Evolutionary conservation across 768 basidiomycete species (phyloP), one percentile per base, ranked within the genome.

Genomic region (Pilatotrama ljubarskyi): DNA sequence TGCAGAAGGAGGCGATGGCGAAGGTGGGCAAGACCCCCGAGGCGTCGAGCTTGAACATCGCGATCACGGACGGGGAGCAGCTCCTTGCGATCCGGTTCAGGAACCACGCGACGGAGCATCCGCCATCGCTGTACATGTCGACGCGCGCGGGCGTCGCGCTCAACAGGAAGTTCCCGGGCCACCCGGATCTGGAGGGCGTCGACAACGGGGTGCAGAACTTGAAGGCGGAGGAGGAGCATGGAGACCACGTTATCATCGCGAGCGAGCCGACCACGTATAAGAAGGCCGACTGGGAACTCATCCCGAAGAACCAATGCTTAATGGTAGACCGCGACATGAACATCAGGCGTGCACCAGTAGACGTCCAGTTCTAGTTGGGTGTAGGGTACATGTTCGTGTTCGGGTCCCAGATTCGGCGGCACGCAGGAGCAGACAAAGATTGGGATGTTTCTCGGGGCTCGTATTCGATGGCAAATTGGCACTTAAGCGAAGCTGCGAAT

Each of bases 111-210:
- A 69, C 63, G 13, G 58, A 71, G 56, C 73, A 74, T 47, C 72
- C 73, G 25, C 74, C 74, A 18, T 70, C 68, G 29, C 63, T 74
- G 56, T 74, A 74, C 63, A 65, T 66, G 47, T 74, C 74, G 15
- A 75, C 71, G 36, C 64, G 52, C 25, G 73, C 73, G 11, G 74
- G 74, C 26, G 59, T 71, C 18, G 63, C 67, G 40, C 66, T 74
- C 26, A 75, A 74, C 59, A 36, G 73, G 41, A 74, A 75, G 66
- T 75, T 65, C 61, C 71, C 72, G 20, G 73, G 69, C 1, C 72
- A 74, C 63, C 73, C 72, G 18, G 71, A 75, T 44, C 32, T 56
- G 20, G 67, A 68, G 20, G 66, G 58, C 35, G 57, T 36, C 25
- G 63, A 66, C 41, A 53, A 58, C 25, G 59, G 54, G 18, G 25